Conservation (phyloP, 192 early-diverging fungal genomes). For the Coemansia sp. region DNA sequence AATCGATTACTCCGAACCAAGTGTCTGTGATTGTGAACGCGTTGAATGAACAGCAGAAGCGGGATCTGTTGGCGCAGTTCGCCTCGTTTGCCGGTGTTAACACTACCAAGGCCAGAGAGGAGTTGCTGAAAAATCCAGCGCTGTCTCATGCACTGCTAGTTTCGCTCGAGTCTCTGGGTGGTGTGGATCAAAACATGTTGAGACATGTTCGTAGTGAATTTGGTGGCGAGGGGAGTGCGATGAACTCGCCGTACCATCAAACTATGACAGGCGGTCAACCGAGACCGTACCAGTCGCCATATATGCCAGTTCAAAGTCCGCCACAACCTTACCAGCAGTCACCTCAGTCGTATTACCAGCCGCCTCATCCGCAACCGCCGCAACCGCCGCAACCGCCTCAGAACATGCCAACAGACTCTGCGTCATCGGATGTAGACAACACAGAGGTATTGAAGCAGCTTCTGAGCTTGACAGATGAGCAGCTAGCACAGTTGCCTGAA, state of each 20-base stretch:
- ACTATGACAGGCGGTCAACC: not conserved
- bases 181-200: conserved; percentile 12
- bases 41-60: conserved; percentile 12
- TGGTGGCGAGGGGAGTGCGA: not conserved
- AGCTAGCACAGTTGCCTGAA: conserved; percentile 75
- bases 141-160: conserved; percentile 25
- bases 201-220: conserved; percentile 5
- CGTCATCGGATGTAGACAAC: conserved; percentile 21
- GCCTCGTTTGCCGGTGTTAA: conserved; percentile 30
- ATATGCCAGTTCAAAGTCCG: not conserved
- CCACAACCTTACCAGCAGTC: conserved; percentile 5
- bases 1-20: conserved; percentile 6
- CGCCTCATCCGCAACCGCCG: not conserved
- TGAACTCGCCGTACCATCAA: conserved; percentile 4
- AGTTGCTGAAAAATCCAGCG: conserved; percentile 36
- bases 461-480: conserved; percentile 75
- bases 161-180: conserved; percentile 23
- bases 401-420: conserved; percentile 1
- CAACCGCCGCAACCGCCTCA: not conserved
- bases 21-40: conserved; percentile 15
- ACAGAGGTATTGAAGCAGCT: conserved; percentile 77
- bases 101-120: conserved; percentile 22
- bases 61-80: conserved; percentile 35
- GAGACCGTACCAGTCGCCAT: conserved; percentile 6
- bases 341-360: not conserved